Evolutionary conservation across 495 filamentous ascomycete genomes (phyloP).

Genomic region (Penicillium psychrofluorescens): DNA sequence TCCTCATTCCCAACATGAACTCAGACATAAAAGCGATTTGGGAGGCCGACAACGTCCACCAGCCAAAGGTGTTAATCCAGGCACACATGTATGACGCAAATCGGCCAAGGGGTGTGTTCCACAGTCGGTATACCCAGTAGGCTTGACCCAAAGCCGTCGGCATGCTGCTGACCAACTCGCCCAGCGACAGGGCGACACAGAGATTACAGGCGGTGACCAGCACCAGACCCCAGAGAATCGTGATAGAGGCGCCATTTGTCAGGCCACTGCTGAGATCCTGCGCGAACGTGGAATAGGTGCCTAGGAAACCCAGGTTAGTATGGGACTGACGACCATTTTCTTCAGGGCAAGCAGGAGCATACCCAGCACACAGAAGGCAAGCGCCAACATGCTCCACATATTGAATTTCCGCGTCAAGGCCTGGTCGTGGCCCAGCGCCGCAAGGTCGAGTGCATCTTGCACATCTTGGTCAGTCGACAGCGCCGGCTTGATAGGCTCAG

Average conservation of each 20-base stretch:
- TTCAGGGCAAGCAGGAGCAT: background rate
- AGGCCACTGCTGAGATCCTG: conserved; percentile 39
- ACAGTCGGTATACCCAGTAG: conserved; percentile 40
- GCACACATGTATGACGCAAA: conserved; percentile 43
- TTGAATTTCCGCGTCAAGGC: conserved; percentile 41
- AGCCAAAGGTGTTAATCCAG: conserved; percentile 45
- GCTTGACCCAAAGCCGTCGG: conserved; percentile 42
- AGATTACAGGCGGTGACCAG: conserved; percentile 40
- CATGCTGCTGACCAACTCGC: conserved; percentile 43
- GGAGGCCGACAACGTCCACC: conserved; percentile 43
- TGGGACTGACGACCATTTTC: background rate
- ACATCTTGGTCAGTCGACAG: conserved; percentile 28
- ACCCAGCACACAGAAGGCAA: conserved; percentile 42
- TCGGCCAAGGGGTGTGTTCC: conserved; percentile 27
- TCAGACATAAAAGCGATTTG: conserved; percentile 44
- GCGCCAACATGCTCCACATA: conserved; percentile 39
- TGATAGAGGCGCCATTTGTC: conserved; percentile 38
- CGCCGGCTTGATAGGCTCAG: conserved; percentile 21
- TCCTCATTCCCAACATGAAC: conserved; percentile 41
- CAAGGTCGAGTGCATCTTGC: conserved; percentile 44
- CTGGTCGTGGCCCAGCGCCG: conserved; percentile 46
- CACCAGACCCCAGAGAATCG: conserved; percentile 44
- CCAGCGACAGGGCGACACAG: conserved; percentile 41
- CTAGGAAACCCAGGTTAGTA: conserved; percentile 2
- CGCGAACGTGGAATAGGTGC: conserved; percentile 42